A percentile compares a stretch with the other conserved stretches of the same genome.
These are phyloP conservation scores for Spirogloea muscicola DNA, from an alignment of 139 green algal genomes.

Conservation along the genomic window DNA sequence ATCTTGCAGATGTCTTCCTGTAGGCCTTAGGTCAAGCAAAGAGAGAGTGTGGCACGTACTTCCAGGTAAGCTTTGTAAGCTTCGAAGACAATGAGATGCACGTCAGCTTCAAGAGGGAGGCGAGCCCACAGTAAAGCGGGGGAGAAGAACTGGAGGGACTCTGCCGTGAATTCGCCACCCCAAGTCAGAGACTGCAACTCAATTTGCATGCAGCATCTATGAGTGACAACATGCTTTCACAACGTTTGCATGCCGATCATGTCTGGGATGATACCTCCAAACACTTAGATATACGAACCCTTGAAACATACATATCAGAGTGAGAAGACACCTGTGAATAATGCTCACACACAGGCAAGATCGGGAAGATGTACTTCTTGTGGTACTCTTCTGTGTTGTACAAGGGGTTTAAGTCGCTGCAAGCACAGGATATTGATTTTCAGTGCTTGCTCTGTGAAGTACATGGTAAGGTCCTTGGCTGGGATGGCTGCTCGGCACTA, in stretches of 20 bases:
- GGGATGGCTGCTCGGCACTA: no score
- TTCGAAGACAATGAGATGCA: conserved; percentile 17
- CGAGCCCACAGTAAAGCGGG: conserved; percentile 23
- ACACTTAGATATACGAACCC: no score
- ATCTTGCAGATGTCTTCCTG: no score
- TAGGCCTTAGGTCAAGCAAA: no score
- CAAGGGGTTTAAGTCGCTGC: conserved; percentile 27
- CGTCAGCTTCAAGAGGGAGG: not conserved
- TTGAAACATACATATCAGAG: no score
- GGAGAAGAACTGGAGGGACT: conserved; percentile 44
- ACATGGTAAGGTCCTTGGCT: no score
- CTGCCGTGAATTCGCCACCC: conserved; percentile 35
- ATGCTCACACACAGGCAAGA: conserved; percentile 20
- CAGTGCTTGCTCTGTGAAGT: no score
- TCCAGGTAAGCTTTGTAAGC: conserved; percentile 20
- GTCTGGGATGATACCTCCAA: no score
- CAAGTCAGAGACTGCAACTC: conserved; percentile 11
- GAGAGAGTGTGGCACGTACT: no score
- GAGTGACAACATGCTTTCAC: not conserved
- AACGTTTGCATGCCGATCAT: no score
- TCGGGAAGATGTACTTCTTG: conserved; percentile 21
- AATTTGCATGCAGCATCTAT: not conserved
- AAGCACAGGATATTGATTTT: no score
- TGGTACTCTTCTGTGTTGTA: conserved; percentile 12
- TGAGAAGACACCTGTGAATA: conserved; percentile 24